Conservation (phyloP, 129 eudicot species). For the Apium graveolens region DNA sequence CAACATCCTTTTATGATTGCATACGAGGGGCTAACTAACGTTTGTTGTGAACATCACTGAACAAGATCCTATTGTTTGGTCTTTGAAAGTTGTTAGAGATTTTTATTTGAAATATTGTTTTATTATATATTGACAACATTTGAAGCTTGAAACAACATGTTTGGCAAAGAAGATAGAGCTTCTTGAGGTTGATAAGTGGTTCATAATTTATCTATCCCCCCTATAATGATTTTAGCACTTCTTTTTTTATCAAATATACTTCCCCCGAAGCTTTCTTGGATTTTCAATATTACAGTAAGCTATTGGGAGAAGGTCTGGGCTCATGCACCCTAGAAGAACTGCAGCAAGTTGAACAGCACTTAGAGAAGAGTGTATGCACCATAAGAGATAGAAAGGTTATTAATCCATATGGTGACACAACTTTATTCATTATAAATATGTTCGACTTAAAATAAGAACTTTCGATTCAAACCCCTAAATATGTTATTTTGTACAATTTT, state of each 20-base stretch:
- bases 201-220: neutral
- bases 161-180: constrained; percentile 77
- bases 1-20: neutral
- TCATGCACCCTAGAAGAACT: constrained; percentile 69
- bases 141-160: constrained; percentile 75
- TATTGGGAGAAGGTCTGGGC: constrained; percentile 73
- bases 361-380: constrained; percentile 54
- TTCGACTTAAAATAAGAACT: neutral
- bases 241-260: neutral
- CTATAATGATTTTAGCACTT: neutral
- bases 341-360: constrained; percentile 58
- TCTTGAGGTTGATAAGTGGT: constrained; percentile 80
- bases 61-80: too few relatives aligned
- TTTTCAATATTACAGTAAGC: constrained; percentile 39
- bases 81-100: neutral
- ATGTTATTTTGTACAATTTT: neutral
- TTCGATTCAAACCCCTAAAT: neutral
- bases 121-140: constrained; percentile 42
- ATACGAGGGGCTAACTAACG: too few relatives aligned
- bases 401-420: too few relatives aligned
- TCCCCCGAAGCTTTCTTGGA: neutral
- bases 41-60: too few relatives aligned
- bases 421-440: too few relatives aligned
- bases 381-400: constrained; percentile 85
- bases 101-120: neutral